Conservation (phyloP, 768 basidiomycete genomes). For the Daedaleopsis nitida region DNA sequence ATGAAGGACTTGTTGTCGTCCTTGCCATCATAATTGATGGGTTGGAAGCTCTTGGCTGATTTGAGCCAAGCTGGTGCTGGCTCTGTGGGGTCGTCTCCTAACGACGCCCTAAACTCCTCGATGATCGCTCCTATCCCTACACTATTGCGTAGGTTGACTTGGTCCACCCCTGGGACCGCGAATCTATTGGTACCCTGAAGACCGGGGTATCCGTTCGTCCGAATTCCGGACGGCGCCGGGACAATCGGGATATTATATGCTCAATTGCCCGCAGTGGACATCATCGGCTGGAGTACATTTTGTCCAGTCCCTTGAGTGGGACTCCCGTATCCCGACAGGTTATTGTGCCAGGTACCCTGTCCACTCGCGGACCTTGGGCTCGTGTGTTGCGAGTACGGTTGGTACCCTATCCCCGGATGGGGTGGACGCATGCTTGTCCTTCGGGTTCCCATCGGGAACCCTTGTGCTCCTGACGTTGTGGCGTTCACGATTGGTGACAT, state of each 20-base stretch:
- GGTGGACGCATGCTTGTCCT: too few species aligned
- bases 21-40: neutral
- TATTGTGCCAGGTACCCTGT: neutral
- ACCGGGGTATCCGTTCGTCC: neutral
- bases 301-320: too few species aligned
- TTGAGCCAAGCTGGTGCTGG: neutral
- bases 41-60: neutral
- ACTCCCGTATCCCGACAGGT: too few species aligned
- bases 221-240: neutral
- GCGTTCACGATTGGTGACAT: neutral
- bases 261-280: neutral
- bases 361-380: neutral
- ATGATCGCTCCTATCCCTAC: neutral
- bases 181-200: neutral
- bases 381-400: neutral
- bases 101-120: neutral
- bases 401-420: neutral
- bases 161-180: neutral
- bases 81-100: neutral
- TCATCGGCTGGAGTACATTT: too few species aligned
- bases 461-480: neutral
- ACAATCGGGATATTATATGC: neutral
- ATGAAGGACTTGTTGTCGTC: neutral
- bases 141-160: neutral
- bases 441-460: too few species aligned